These are phyloP conservation scores for Candida anglica DNA, from an alignment of 805 yeast genomes.

Conservation along the genomic window DNA sequence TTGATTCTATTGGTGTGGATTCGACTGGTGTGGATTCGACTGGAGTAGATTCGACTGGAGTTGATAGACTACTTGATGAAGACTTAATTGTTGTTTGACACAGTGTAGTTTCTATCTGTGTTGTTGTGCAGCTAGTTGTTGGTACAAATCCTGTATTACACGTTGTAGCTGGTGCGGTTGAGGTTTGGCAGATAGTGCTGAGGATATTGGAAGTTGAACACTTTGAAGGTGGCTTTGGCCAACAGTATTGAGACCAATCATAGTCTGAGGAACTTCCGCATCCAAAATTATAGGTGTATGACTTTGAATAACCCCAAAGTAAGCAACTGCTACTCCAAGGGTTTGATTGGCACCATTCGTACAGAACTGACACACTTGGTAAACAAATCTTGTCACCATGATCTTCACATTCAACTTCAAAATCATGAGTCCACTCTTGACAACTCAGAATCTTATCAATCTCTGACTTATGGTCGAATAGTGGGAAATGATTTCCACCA, in stretches of 20 bases:
- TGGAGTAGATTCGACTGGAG: no score
- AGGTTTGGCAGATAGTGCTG: no score
- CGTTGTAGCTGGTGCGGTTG: no score
- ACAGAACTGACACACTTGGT: neutral
- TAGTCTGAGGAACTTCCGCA: neutral
- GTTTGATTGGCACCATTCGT: conserved; percentile 3
- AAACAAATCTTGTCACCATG: conserved; percentile 1
- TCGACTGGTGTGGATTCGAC: no score
- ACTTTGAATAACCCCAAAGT: neutral
- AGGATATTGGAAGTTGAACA: no score
- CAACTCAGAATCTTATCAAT: neutral
- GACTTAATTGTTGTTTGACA: no score
- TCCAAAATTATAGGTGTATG: neutral
- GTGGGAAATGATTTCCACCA: neutral
- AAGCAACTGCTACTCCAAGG: neutral
- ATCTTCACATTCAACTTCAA: conserved; percentile 2
- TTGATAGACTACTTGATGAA: no score
- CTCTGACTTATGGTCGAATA: neutral
- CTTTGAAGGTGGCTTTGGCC: conserved; percentile 1
- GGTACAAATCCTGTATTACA: no score
- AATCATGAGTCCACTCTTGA: neutral
- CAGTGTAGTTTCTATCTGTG: no score
- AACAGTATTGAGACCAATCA: no score
- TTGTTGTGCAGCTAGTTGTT: no score
- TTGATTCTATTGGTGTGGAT: no score